These are phyloP conservation scores for Ascocoryne sarcoides DNA, from an alignment of 2,329 filamentous ascomycete genomes.

Conservation along the genomic window DNA sequence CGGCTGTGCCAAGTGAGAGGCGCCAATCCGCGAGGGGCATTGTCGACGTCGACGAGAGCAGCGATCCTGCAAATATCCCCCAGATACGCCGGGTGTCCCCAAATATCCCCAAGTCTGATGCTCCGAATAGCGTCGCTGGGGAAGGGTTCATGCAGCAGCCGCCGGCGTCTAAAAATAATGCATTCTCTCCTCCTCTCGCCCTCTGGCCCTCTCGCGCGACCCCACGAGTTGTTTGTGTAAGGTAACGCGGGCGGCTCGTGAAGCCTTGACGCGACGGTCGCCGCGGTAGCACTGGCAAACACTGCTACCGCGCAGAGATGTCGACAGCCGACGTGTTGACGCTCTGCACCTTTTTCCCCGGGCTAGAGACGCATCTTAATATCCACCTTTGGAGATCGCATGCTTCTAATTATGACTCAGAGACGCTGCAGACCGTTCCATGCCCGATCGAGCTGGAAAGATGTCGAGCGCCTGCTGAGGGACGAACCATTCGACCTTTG, in stretches of 20 bases:
- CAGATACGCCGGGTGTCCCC: too few relatives aligned
- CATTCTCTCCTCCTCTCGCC: too few relatives aligned
- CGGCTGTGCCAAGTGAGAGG: constrained; percentile 23
- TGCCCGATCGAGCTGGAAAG: constrained; percentile 12
- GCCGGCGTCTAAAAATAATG: constrained; percentile 16
- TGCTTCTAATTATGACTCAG: constrained; percentile 27
- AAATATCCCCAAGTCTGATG: too few relatives aligned
- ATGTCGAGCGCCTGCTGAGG: constrained; percentile 22
- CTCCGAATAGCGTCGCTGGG: constrained; percentile 5
- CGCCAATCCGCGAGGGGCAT: constrained; percentile 16
- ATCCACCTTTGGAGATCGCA: constrained; percentile 7
- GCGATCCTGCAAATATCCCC: too few relatives aligned
- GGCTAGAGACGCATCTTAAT: constrained; percentile 10
- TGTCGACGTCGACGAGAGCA: constrained; percentile 1
- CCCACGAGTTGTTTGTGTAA: background rate
- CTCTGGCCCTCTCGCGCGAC: background rate
- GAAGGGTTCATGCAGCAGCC: constrained; percentile 10
- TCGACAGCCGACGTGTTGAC: constrained; percentile 8
- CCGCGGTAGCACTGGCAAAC: background rate
- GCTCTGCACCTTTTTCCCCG: constrained; percentile 8
- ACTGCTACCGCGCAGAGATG: background rate
- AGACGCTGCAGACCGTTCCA: constrained; percentile 19
- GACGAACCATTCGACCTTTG: constrained; percentile 25
- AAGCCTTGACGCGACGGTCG: constrained; percentile 11
- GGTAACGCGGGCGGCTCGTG: constrained; percentile 21